phyloP scores from a whole-genome alignment of 192 early-diverging fungal genomes.

The Coemansia sp. region DNA sequence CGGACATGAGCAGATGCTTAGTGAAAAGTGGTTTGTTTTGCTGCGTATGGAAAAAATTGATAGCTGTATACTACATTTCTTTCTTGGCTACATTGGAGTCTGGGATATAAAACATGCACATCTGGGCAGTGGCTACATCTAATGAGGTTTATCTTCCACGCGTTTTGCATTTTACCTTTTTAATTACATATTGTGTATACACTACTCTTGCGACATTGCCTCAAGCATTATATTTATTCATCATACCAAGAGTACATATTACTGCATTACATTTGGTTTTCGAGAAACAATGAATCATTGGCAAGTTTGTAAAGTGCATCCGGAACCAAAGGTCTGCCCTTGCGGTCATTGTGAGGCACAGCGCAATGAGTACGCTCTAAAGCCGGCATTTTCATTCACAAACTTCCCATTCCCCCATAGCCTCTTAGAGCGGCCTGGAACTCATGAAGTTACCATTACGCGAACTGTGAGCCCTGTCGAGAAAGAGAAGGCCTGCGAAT shows the following conservation, averaged over 20 bases:
- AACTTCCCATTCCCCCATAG: not conserved
- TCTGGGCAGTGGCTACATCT: not conserved
- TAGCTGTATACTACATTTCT: not conserved
- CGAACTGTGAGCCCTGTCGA: slow-evolving; percentile 7
- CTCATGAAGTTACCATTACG: slow-evolving; percentile 12
- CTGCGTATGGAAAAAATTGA: not conserved
- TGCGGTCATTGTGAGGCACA: not conserved
- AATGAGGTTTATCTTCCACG: not conserved
- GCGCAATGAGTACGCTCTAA: not conserved
- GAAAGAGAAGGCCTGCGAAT: slow-evolving; percentile 5
- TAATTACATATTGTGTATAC: not conserved
- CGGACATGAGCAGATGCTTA: not conserved
- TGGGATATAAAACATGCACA: not conserved
- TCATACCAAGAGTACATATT: not conserved
- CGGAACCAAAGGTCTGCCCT: not conserved
- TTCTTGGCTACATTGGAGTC: not conserved
- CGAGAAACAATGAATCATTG: too few species aligned
- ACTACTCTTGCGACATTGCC: not conserved
- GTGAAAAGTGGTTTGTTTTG: not conserved
- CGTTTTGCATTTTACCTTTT: not conserved
- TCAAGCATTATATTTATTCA: not conserved
- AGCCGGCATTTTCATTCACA: not conserved
- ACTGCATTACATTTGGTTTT: not conserved
- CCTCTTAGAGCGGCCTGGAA: slow-evolving; percentile 12
- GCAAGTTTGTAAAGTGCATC: not conserved